Conservation (phyloP, 768 basidiomycete species). For the Clitopilus hobsonii region DNA sequence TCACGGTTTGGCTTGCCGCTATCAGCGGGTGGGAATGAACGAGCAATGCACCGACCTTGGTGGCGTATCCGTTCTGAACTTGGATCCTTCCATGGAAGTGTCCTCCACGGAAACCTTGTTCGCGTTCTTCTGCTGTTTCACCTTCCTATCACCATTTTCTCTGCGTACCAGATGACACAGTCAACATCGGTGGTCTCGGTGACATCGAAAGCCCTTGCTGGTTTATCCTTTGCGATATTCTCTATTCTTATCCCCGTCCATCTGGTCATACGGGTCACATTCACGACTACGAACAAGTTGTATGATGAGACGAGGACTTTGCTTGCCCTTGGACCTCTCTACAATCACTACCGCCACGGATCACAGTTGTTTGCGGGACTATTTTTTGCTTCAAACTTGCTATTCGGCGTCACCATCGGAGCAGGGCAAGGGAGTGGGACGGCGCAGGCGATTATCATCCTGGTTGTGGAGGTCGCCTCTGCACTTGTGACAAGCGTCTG, state of each 20-base stretch:
- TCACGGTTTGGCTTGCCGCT: slow-evolving; percentile 21
- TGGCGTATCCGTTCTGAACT: slow-evolving; percentile 55
- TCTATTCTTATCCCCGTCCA: slow-evolving; percentile 74
- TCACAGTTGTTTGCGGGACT: slow-evolving; percentile 85
- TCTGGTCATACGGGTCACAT: slow-evolving; percentile 71
- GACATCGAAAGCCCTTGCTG: slow-evolving; percentile 73
- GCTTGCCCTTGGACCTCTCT: slow-evolving; percentile 85
- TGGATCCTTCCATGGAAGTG: slow-evolving; percentile 75
- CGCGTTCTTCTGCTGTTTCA: slow-evolving; percentile 91
- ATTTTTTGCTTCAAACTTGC: slow-evolving; percentile 77
- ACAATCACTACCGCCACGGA: slow-evolving; percentile 91
- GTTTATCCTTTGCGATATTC: slow-evolving; percentile 73
- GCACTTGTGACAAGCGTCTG: slow-evolving; percentile 89
- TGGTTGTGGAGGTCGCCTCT: slow-evolving; percentile 83
- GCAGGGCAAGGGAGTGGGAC: slow-evolving; percentile 89
- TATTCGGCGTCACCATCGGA: slow-evolving; percentile 81
- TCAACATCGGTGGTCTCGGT: slow-evolving; percentile 45
- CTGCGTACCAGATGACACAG: slow-evolving; percentile 79
- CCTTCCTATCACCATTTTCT: slow-evolving; percentile 89
- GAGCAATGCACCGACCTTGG: slow-evolving; percentile 42
- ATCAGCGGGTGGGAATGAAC: slow-evolving; percentile 21
- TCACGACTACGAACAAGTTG: slow-evolving; percentile 82
- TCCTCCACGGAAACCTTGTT: slow-evolving; percentile 87
- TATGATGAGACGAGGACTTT: slow-evolving; percentile 94
- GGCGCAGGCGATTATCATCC: slow-evolving; percentile 84